Evolutionary conservation across 106 monocot genomes (phyloP), one percentile per base, ranked within the genome.

Genomic region (Apostasia shenzhenica): DNA sequence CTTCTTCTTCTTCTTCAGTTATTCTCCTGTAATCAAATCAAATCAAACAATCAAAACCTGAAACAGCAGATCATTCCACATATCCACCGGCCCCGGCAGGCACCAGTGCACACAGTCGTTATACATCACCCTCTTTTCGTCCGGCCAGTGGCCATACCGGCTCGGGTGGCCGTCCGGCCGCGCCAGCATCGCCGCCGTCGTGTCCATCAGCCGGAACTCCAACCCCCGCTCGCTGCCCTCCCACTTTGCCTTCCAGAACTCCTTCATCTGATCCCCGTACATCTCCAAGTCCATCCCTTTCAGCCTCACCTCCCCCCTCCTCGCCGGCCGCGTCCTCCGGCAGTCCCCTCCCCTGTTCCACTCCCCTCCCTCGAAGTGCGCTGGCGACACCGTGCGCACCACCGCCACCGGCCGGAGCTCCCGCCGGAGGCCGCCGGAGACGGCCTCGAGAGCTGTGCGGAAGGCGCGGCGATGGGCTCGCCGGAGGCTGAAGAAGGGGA

Each of bases 21-120:
- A n/a, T n/a, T n/a, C n/a, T 52, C 52, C 10, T 10, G 4, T 6
- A 52, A 52, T 10, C 4, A 52, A 52, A 52, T 52, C 44, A 54
- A 70, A 7, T 68, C 59, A 68, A 1, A 44, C 42, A 11, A 11
- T 63, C 69, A 76, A 43, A 6, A 80, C 55, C 40, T 75, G 65
- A 62, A 87, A 9, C 79, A 88, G 66, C 43, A 84, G 63, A n/a
- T 84, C 84, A 67, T 81, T 88, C 88, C 84, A 88, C 54, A 73
- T 58, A 67, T 88, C 88, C 5, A 88, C 54, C 2, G 88, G 88
- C 6, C 88, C 88, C 4, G 88, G 88, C 79, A 88, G 61, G 57
- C 84, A 88, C 88, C 88, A 88, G 49, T 88, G 88, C 42, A 88
- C 88, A 38, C 88, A 88, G n/a, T 88, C 88, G 43, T 84, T 84